Percentiles rank a stretch among this genome's conserved stretches.
Conservation (phyloP, 2,329 filamentous ascomycete species). For the Fusarium hostae region DNA sequence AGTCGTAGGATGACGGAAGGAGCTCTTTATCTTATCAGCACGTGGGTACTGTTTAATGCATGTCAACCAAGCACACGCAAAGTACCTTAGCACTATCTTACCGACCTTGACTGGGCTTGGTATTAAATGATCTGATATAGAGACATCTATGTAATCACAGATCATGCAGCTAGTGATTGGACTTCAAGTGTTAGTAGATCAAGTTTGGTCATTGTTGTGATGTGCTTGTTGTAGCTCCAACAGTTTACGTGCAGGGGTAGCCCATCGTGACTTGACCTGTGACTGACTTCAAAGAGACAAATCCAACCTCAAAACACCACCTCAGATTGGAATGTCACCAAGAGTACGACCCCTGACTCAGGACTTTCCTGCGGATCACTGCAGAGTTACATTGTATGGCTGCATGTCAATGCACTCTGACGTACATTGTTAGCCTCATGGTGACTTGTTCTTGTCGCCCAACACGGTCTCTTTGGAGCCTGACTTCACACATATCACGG, state of each 20-base stretch:
- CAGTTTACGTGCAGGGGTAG: neutral
- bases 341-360: slow-evolving; percentile 3
- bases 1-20: slow-evolving; percentile 39
- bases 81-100: neutral
- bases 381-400: neutral
- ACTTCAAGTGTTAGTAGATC: neutral
- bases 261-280: slow-evolving; percentile 40
- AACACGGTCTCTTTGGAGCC: slow-evolving; percentile 27
- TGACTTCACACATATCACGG: slow-evolving; percentile 16
- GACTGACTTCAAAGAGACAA: slow-evolving; percentile 14
- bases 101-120: neutral
- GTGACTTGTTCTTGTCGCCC: slow-evolving; percentile 13
- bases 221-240: slow-evolving; percentile 6
- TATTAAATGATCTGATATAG: neutral
- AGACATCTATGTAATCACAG: neutral
- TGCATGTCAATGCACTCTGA: slow-evolving; percentile 21
- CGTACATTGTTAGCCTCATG: neutral
- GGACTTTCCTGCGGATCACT: neutral
- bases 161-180: neutral
- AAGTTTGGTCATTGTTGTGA: neutral
- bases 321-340: neutral
- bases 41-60: slow-evolving; percentile 33
- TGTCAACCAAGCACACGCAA: neutral
- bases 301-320: neutral
- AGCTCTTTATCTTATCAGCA: slow-evolving; percentile 49